phyloP scores from a whole-genome alignment of 169 alveolate genomes.

The Cryptosporidium baileyi region DNA sequence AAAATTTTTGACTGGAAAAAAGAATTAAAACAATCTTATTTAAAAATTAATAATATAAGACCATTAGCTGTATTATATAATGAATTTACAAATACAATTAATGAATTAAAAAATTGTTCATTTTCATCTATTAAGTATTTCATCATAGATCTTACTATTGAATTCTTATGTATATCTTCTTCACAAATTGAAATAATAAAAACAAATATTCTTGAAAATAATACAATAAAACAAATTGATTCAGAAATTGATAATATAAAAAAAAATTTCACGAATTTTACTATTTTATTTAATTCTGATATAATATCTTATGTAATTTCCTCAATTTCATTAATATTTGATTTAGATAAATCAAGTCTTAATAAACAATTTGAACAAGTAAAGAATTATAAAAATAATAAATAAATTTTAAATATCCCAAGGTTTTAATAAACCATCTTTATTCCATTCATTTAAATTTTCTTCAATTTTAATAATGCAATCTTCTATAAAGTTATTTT shows the following conservation, averaged over 20 bases:
- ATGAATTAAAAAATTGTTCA: slow-evolving; percentile 44
- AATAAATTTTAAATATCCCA: slow-evolving; percentile 54
- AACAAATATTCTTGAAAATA: not conserved
- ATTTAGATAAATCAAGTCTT: not conserved
- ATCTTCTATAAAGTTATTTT: not conserved
- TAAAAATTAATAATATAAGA: not conserved
- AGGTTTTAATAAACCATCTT: not conserved
- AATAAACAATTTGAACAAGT: not conserved
- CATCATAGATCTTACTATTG: slow-evolving; percentile 3
- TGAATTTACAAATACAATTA: slow-evolving; percentile 3
- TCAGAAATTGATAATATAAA: not conserved
- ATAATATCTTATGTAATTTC: not conserved
- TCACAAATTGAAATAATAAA: not conserved
- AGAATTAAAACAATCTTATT: not conserved
- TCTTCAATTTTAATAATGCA: not conserved
- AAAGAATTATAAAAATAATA: not conserved
- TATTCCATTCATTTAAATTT: slow-evolving; percentile 22
- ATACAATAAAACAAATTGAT: not conserved
- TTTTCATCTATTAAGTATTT: slow-evolving; percentile 1
- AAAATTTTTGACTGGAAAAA: not conserved
- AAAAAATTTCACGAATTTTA: not conserved
- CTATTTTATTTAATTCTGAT: not conserved
- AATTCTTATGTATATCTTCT: not conserved
- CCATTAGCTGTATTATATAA: slow-evolving; percentile 10
- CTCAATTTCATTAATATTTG: not conserved